Conservation (phyloP, 768 basidiomycete genomes). For the Saitozyma sp. region DNA sequence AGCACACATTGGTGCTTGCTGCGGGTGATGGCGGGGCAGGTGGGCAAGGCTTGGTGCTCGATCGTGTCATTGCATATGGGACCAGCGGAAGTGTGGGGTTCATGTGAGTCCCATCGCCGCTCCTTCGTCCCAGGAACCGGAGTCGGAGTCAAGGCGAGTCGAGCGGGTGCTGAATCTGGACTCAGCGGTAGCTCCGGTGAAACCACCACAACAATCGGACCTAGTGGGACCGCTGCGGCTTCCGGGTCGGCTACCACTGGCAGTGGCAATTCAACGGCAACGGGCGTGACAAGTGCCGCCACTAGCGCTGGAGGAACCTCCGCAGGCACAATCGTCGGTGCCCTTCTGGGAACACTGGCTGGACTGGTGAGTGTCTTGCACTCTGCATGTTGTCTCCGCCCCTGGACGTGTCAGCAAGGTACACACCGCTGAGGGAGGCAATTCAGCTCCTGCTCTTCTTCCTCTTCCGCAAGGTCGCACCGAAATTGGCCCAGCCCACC, state of each 20-base stretch:
- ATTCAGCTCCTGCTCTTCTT: slow-evolving; percentile 21
- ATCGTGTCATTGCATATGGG: slow-evolving; percentile 25
- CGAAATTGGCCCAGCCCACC: slow-evolving; percentile 8
- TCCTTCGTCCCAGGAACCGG: neutral
- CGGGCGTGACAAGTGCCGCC: slow-evolving; percentile 8
- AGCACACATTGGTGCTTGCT: slow-evolving; percentile 25
- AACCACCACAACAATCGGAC: neutral
- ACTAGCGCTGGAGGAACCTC: slow-evolving; percentile 3
- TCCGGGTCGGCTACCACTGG: neutral
- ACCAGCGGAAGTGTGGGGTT: slow-evolving; percentile 27
- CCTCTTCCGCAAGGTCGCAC: slow-evolving; percentile 18
- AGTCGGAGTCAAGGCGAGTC: neutral
- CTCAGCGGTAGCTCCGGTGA: neutral
- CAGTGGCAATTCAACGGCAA: slow-evolving; percentile 1
- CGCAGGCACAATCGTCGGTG: slow-evolving; percentile 20
- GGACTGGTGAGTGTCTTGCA: slow-evolving; percentile 18
- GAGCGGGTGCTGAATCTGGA: neutral
- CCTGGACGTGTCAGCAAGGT: neutral
- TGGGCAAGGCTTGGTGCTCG: slow-evolving; percentile 27
- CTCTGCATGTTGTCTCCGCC: neutral
- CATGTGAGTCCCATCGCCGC: slow-evolving; percentile 17
- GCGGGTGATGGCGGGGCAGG: slow-evolving; percentile 9
- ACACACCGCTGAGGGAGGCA: neutral
- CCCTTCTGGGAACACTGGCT: slow-evolving; percentile 18
- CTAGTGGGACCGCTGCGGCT: neutral